Conservation (phyloP, 371 early-diverging fungal genomes). For the Haplosporangium sp. region DNA sequence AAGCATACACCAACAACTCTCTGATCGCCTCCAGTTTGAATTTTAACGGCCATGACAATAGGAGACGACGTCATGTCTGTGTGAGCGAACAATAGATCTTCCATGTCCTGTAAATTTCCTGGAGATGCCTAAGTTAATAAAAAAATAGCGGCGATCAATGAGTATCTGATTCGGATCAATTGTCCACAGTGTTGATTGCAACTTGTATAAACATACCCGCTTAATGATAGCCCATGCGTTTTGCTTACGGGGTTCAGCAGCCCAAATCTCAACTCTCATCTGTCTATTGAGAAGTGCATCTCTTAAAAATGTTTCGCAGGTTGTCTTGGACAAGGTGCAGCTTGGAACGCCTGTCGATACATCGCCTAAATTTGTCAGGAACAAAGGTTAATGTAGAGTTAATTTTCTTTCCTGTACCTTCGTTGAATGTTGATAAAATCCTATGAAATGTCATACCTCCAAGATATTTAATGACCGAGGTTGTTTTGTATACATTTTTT, state of each 20-base stretch:
- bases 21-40: constrained; percentile 62
- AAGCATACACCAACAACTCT: constrained; percentile 89
- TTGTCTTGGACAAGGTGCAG: constrained; percentile 81
- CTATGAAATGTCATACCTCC: constrained; percentile 63
- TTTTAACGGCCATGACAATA: constrained; percentile 83
- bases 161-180: no score
- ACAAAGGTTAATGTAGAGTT: not conserved
- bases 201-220: constrained; percentile 3
- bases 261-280: constrained; percentile 90
- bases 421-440: not conserved
- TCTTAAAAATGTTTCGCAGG: constrained; percentile 81
- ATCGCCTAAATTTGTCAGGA: constrained; percentile 55
- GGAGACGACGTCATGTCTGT: constrained; percentile 81
- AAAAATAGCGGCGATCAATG: no score
- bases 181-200: not conserved
- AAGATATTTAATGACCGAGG: constrained; percentile 90
- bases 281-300: constrained; percentile 82
- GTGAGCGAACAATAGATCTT: constrained; percentile 86
- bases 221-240: constrained; percentile 58
- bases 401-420: not conserved
- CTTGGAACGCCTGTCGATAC: constrained; percentile 74
- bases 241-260: constrained; percentile 60
- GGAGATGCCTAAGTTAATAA: constrained; percentile 78
- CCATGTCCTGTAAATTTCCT: constrained; percentile 91
- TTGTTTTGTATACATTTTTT: constrained; percentile 87